Base-by-base conservation (phyloP, 2,329 filamentous ascomycete species). In the Fusarium sacchari region DNA sequence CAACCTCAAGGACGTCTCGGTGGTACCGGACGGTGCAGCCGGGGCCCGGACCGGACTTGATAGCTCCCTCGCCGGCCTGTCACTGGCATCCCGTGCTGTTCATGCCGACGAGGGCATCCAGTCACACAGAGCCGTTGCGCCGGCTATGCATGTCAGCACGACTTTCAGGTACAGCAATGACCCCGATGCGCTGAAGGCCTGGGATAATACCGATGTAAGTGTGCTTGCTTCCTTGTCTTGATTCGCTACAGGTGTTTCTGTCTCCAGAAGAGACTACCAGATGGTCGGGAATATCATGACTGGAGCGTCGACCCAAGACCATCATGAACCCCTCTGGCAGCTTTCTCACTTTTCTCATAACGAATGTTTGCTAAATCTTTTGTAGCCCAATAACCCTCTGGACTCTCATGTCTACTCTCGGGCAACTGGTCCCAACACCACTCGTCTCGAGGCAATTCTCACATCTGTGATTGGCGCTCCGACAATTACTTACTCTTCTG, bases 131-230 rank as follows among this genome's bases (percentile, higher is more conserved):
- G 94, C 96, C 80, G 92, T 98, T 62, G 95, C 96, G 18, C 96
- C 96, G 67, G 91, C 96, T 8, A 87, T 98, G 79, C 96, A 98
- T 81, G 90, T 97, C 72, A 95, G 94, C 70, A 98, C 96, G 18
- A 98, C 94, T 22, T 98, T 94, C 83, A 91, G 94, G 76, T 98
- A 98, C 82, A 86, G 87, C 34, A 83, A 86, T 60, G 88, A 97
- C 80, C 93, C 94, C 5, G 87, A 91, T 11, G 81, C 90, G 34
- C 88, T 97, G 50, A 83, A 69, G 80, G 67, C 80, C 30, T 86
- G 84, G 84, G 79, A 80, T 22, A 89, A 92, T 67, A 76, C 82
- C 34, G 88, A 89, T 79, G 91, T 93, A 82, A 83, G 87, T 80
- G 24, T 37, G 62, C 37, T 34, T 60, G 20, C 49, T 49, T 50